These are phyloP conservation scores for Rubroboletus satanas DNA, from an alignment of 768 basidiomycete genomes.

Conservation along the genomic window DNA sequence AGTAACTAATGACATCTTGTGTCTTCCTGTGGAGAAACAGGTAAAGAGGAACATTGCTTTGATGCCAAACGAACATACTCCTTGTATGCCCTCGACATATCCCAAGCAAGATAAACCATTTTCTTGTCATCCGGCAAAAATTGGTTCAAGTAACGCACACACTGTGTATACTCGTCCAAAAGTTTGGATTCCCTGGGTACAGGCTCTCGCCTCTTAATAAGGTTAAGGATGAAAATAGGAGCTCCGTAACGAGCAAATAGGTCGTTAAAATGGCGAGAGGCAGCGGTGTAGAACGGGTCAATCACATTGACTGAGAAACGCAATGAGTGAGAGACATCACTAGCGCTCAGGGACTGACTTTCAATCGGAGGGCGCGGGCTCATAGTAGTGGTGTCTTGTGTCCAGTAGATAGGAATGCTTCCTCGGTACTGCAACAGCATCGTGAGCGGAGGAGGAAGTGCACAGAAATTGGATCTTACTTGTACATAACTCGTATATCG, in stretches of 20 bases:
- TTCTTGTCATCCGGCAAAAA: constrained; percentile 82
- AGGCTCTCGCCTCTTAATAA: constrained; percentile 84
- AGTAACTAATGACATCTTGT: constrained; percentile 91
- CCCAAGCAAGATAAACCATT: constrained; percentile 93
- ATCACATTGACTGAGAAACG: constrained; percentile 70
- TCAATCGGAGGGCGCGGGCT: constrained; percentile 94
- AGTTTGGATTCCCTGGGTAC: constrained; percentile 87
- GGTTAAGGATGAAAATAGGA: constrained; percentile 86
- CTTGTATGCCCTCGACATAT: constrained; percentile 93
- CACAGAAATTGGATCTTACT: constrained; percentile 33
- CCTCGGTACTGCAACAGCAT: constrained; percentile 68
- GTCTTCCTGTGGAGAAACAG: constrained; percentile 59
- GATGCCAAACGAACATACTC: constrained; percentile 50
- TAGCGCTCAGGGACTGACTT: constrained; percentile 49
- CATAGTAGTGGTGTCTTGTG: constrained; percentile 88
- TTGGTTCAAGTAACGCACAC: constrained; percentile 90
- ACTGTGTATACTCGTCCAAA: constrained; percentile 86
- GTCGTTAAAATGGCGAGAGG: constrained; percentile 89
- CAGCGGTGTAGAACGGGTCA: constrained; percentile 93
- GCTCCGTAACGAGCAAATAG: constrained; percentile 86
- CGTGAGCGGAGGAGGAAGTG: background rate
- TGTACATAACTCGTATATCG: constrained; percentile 96
- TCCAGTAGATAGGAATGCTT: constrained; percentile 96
- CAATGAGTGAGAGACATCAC: constrained; percentile 3
- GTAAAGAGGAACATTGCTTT: background rate